Conservation (phyloP, 805 yeast genomes). For the Kazachstania taianensis region DNA sequence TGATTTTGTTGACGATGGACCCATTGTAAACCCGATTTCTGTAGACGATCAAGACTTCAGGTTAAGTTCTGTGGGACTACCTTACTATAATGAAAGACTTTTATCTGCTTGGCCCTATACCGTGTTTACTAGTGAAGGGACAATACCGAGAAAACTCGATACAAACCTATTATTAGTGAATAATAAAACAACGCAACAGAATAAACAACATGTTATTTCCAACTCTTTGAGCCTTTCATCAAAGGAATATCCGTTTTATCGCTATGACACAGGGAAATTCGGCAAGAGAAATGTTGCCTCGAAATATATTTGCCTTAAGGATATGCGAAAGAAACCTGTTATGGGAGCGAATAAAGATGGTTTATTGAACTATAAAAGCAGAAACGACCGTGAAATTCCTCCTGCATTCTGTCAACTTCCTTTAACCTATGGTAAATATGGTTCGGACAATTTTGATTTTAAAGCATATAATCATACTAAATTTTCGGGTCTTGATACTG, state of each 20-base stretch:
- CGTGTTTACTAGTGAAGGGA: constrained; percentile 53
- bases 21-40: constrained; percentile 18
- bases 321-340: constrained; percentile 16
- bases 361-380: constrained; percentile 16
- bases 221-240: constrained; percentile 9
- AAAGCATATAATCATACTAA: constrained; percentile 65
- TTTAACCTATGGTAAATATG: constrained; percentile 78
- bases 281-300: constrained; percentile 45
- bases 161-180: constrained; percentile 15
- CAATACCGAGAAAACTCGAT: constrained; percentile 46
- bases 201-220: constrained; percentile 3
- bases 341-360: constrained; percentile 4
- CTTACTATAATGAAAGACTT: constrained; percentile 67
- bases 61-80: constrained; percentile 69
- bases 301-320: constrained; percentile 34
- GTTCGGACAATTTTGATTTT: constrained; percentile 91
- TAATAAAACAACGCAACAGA: neutral
- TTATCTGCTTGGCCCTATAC: constrained; percentile 72
- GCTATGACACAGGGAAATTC: constrained; percentile 45
- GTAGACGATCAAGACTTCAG: constrained; percentile 44
- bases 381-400: constrained; percentile 41
- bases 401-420: constrained; percentile 66
- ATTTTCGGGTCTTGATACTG: constrained; percentile 82
- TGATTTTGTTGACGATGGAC: constrained; percentile 31
- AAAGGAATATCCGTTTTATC: constrained; percentile 35